Evolutionary conservation across 257 asterid genomes (phyloP).

Genomic region (Nicotiana tabacum): DNA sequence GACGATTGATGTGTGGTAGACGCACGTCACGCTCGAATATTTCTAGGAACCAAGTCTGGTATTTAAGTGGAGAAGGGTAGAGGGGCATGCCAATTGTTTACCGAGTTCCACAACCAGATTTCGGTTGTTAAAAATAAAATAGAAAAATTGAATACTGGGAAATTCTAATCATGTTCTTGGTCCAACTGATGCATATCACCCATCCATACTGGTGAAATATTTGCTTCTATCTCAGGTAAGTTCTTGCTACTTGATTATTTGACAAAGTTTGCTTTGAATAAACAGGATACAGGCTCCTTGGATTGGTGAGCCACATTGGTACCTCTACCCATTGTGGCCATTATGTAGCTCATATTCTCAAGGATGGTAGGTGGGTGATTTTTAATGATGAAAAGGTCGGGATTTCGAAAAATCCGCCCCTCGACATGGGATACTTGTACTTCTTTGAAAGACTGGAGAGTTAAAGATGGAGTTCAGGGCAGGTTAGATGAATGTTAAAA

Average conservation of each 20-base stretch:
- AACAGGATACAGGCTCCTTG: conserved; percentile 72
- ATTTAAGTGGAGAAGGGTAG: too few species aligned
- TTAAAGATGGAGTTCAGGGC: conserved; percentile 13
- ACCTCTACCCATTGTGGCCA: conserved; percentile 98
- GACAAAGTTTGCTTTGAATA: conserved; percentile 4
- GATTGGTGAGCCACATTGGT: conserved; percentile 91
- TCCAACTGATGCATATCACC: not conserved
- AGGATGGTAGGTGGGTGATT: conserved; percentile 87
- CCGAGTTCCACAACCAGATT: too few species aligned
- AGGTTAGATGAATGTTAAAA: too few species aligned
- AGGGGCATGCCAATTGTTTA: too few species aligned
- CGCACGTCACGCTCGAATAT: too few species aligned
- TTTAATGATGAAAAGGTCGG: conserved; percentile 95
- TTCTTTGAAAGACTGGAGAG: conserved; percentile 75
- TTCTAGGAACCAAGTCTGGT: too few species aligned
- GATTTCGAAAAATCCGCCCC: conserved; percentile 72
- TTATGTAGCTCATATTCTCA: conserved; percentile 82
- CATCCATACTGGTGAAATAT: not conserved
- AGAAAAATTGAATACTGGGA: too few species aligned
- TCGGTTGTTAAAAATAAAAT: too few species aligned
- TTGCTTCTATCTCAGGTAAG: not conserved
- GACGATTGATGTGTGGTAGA: too few species aligned
- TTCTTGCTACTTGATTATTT: not conserved
- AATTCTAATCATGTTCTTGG: too few species aligned
- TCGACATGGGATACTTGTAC: conserved; percentile 93